Base-by-base conservation (phyloP, 1,284 basidiomycete genomes). In the Chalciporus piperatoides region DNA sequence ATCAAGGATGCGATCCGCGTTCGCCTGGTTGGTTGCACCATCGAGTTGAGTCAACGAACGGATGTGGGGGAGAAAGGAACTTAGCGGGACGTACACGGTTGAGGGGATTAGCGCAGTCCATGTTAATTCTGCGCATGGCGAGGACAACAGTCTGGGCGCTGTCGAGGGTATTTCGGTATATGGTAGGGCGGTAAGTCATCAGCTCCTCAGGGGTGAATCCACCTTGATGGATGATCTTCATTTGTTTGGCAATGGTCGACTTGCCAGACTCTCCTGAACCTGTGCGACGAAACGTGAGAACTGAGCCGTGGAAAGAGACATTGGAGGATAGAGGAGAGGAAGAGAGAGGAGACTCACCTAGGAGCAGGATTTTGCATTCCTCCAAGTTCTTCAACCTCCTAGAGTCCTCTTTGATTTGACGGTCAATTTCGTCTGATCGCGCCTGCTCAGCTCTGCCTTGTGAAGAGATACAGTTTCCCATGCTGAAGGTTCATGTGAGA, bases 221-320 rank as follows among this genome's bases (percentile, higher is more conserved):
- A 60, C 90, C 87, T 69, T 97, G 92, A 69, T 97, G 92, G 53
- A 98, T 96, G 57, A 98, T 97, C 78, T 97, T 97, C 95, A 98
- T 98, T 72, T 98, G 96, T 71, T 97, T 98, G 41, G 97, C 93
- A 57, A 98, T 93, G 0, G 95, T 98, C 5, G 85, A 90, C 74
- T 97, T 97, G 28, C 95, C 96, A 0, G 91, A 95, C 75, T 80
- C 79, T 48, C 78, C 75, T n/a, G 80, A 79, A 44, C 79, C 79
- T 81, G 45, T 14, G 14, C 3, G 33, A 15, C 41, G 47, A 4
- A 15, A 27, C 12, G 6, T 12, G 10, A 9, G 11, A 32, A 10
- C n/a, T 35, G 27, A 28, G 6, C 12, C 12, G 36, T 2, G 33
- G 36, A 14, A 51, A 44, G 38, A 60, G 49, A 39, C 59, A 52